phyloP scores from a whole-genome alignment of 1,284 basidiomycete species.

The Phellopilus nigrolimitatus region DNA sequence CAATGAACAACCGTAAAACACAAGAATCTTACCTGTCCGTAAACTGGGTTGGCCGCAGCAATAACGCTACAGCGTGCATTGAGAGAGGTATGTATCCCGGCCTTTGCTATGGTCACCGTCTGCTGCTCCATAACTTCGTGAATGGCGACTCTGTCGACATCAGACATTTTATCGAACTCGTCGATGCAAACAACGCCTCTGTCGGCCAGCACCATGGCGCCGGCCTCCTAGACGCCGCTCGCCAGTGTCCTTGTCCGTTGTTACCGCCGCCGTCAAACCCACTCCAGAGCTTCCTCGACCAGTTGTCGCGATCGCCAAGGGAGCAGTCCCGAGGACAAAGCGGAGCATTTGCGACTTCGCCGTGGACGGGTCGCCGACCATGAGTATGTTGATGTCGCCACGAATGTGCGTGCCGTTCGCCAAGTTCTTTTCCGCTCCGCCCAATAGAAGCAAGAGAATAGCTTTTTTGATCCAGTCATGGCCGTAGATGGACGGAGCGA shows the following conservation, averaged over 20 bases:
- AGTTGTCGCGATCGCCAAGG: slow-evolving; percentile 96
- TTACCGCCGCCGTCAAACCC: slow-evolving; percentile 99
- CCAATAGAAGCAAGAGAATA: slow-evolving; percentile 87
- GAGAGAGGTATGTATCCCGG: slow-evolving; percentile 96
- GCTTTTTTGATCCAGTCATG: slow-evolving; percentile 96
- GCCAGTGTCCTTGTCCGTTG: slow-evolving; percentile 95
- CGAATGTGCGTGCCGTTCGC: slow-evolving; percentile 98
- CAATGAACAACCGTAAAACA: slow-evolving; percentile 8
- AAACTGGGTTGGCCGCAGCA: slow-evolving; percentile 98
- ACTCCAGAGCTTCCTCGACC: slow-evolving; percentile 97
- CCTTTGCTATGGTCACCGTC: slow-evolving; percentile 99
- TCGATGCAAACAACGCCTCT: slow-evolving; percentile 99
- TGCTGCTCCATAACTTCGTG: slow-evolving; percentile 99
- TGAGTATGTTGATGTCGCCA: slow-evolving; percentile 98
- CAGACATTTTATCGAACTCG: slow-evolving; percentile 99
- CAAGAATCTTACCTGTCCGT: slow-evolving; percentile 74
- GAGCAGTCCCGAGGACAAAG: slow-evolving; percentile 95
- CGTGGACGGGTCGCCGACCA: slow-evolving; percentile 98
- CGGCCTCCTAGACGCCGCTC: slow-evolving; percentile 95
- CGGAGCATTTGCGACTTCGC: slow-evolving; percentile 97
- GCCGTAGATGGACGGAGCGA: slow-evolving; percentile 97
- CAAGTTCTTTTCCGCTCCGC: slow-evolving; percentile 97
- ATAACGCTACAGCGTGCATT: slow-evolving; percentile 98
- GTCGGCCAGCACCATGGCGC: slow-evolving; percentile 99
- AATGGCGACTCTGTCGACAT: slow-evolving; percentile 98